Evolutionary conservation across 805 yeast species (phyloP).

Genomic region (Candida ulmi): DNA sequence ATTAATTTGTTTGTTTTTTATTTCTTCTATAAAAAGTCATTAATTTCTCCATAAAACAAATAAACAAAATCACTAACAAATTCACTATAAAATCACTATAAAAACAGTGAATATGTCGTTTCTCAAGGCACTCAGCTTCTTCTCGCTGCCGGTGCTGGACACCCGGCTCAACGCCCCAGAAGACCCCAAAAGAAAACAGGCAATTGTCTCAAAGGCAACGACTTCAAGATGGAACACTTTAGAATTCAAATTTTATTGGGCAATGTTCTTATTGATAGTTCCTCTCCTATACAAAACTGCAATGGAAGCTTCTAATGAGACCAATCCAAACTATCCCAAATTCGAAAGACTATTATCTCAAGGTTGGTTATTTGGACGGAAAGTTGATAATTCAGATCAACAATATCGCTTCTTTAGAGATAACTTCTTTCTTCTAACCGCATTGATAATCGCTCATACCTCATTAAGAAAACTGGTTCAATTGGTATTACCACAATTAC

Average conservation of each 20-base stretch:
- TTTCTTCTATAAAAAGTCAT: too few relatives aligned
- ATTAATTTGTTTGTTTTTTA: too few relatives aligned
- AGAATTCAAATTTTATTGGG: constrained; percentile 68
- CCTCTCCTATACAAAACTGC: constrained; percentile 84
- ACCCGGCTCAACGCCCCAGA: constrained; percentile 32
- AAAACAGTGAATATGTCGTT: neutral
- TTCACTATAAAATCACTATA: neutral
- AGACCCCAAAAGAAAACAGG: constrained; percentile 24
- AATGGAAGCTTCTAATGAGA: constrained; percentile 69
- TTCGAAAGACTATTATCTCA: constrained; percentile 56
- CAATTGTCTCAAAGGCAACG: constrained; percentile 8
- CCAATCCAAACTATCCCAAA: constrained; percentile 65
- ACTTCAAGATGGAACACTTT: constrained; percentile 64
- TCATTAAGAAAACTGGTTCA: constrained; percentile 35
- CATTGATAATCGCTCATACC: constrained; percentile 50
- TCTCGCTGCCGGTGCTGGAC: constrained; percentile 37
- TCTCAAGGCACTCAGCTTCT: constrained; percentile 14
- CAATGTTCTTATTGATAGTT: constrained; percentile 60
- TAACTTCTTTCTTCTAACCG: constrained; percentile 60
- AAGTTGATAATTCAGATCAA: constrained; percentile 86
- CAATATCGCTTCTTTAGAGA: constrained; percentile 88
- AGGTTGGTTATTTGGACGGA: constrained; percentile 90
- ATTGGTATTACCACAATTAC: constrained; percentile 18
- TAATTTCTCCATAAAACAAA: neutral
- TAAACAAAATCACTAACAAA: too few relatives aligned